Base-by-base conservation (phyloP, 371 early-diverging fungal species). In the Apophysomyces ossiformis region DNA sequence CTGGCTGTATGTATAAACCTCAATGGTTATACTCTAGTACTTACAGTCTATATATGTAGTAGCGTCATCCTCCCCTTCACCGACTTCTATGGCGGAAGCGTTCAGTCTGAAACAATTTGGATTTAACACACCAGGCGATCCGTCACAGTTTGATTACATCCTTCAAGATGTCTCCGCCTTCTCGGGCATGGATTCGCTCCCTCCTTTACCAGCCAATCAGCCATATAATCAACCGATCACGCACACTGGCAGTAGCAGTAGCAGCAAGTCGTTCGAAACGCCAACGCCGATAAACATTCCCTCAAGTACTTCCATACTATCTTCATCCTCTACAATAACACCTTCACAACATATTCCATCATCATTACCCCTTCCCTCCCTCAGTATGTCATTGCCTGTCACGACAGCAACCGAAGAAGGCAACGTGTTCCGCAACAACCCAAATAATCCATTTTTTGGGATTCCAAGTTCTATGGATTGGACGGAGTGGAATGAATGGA, bases 41-140 rank as follows among this genome's bases (percentile, higher is more conserved):
- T 50, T 1, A 50, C 35, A 0, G n/a, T 5, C 11, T 50, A 5
- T 21, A 7, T 16, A 13, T 7, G 0, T 21, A 50, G 54, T 50
- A 50, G 7, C 54, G 21, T 18, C 54, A 21, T 69, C 74, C 1
- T 64, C 69, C 0, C 66, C 71, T 37, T 71, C 71, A 44, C 74
- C 74, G 18, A 71, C 75, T 13, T 69, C 66, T 32, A 72, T 67
- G 65, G 64, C 69, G 9, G 82, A 82, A 63, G 80, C 77, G 8
- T 82, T 82, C 26, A 76, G 75, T 54, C 45, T 82, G 37, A 74
- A 75, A 45, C 83, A 82, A 37, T 82, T 82, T 61, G 80, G 79
- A 26, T 74, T 82, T 21, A 70, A 69, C 61, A 73, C 72, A 11
- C 60, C 72, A 7, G 72, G 67, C 9, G 65, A 72, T 54, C 61